These are phyloP conservation scores for Rhizophora mangle DNA, from an alignment of 345 rosid species.

Conservation along the genomic window DNA sequence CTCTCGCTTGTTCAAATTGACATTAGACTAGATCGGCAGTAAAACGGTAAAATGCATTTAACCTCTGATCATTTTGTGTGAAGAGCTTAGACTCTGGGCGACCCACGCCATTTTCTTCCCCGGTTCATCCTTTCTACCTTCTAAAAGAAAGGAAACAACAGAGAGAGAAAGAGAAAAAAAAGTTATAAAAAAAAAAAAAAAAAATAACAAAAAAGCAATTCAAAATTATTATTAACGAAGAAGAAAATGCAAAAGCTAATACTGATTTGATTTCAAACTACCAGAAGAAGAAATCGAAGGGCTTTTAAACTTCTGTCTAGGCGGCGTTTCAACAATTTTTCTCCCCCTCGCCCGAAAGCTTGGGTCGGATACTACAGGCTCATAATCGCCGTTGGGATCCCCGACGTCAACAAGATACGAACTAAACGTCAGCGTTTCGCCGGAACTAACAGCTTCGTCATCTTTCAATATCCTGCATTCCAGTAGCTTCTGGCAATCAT, in stretches of 20 bases:
- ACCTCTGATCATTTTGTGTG: constrained; percentile 69
- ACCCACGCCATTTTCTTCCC: constrained; percentile 27
- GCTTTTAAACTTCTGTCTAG: constrained; percentile 37
- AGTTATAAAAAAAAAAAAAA: no score
- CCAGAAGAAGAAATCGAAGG: constrained; percentile 40
- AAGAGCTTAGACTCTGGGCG: constrained; percentile 41
- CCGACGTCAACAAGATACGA: constrained; percentile 68
- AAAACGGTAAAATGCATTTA: neutral
- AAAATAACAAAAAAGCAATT: neutral
- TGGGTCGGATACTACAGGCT: constrained; percentile 19
- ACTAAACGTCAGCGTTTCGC: constrained; percentile 54
- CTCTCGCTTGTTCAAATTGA: no score
- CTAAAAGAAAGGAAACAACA: constrained; percentile 8
- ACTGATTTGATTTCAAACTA: constrained; percentile 7
- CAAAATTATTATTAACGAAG: constrained; percentile 1
- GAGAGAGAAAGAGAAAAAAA: neutral
- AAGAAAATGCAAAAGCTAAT: neutral
- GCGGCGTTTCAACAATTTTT: constrained; percentile 16
- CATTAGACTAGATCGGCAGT: no score
- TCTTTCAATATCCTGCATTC: constrained; percentile 67
- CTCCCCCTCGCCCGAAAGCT: constrained; percentile 22
- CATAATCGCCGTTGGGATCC: constrained; percentile 36
- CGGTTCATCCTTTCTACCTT: constrained; percentile 25
- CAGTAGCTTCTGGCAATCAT: constrained; percentile 60
- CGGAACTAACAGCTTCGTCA: constrained; percentile 50